Percentiles rank a stretch among this genome's conserved stretches.
Conservation (phyloP, 768 basidiomycete species). For the Termitomyces sp. region DNA sequence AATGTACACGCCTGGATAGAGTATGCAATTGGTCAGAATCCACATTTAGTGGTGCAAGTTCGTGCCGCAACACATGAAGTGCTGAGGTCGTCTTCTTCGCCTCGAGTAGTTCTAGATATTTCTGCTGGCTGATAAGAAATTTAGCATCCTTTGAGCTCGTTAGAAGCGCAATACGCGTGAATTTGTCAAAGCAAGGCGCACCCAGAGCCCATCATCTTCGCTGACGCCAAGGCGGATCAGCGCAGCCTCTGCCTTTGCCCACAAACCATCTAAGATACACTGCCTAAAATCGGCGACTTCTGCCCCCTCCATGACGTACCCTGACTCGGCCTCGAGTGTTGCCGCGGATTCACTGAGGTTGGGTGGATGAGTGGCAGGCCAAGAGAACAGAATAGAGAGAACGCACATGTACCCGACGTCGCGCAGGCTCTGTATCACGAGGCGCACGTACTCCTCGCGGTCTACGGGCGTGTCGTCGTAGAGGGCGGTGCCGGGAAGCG, state of each 20-base stretch:
- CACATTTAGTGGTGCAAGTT: constrained; percentile 79
- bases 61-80: constrained; percentile 80
- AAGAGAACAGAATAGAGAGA: constrained; percentile 14
- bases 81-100: constrained; percentile 77
- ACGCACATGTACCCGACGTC: constrained; percentile 82
- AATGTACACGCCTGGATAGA: constrained; percentile 71
- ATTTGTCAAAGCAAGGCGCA: constrained; percentile 33
- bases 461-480: constrained; percentile 80
- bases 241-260: constrained; percentile 74
- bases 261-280: constrained; percentile 76
- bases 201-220: constrained; percentile 69
- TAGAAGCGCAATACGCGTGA: constrained; percentile 3
- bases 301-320: constrained; percentile 78
- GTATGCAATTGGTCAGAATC: constrained; percentile 82
- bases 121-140: constrained; percentile 91
- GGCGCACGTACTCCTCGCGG: constrained; percentile 87
- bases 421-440: constrained; percentile 85
- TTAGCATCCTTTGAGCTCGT: constrained; percentile 58
- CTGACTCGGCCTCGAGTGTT: constrained; percentile 89
- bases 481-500: constrained; percentile 68
- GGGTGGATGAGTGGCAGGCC: constrained; percentile 3
- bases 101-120: constrained; percentile 92
- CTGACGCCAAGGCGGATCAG: constrained; percentile 67
- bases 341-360: constrained; percentile 77
- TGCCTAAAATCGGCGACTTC: constrained; percentile 79